These are phyloP conservation scores for Sporobolomyces phaffii DNA, from an alignment of 768 basidiomycete species.

Conservation along the genomic window DNA sequence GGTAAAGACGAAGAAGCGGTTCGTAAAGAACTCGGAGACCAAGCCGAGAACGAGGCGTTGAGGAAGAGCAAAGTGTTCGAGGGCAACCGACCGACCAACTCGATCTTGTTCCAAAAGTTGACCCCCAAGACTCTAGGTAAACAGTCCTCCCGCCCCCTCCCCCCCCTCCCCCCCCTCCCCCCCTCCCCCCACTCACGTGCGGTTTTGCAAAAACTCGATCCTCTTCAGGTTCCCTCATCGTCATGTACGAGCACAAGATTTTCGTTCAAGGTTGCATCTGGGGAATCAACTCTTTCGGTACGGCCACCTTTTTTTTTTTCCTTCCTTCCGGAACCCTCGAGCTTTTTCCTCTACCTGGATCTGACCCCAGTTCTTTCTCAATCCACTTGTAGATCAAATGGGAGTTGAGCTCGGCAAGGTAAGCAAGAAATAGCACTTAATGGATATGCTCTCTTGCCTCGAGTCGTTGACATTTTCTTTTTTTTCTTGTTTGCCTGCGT, in stretches of 20 bases:
- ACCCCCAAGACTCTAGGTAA: constrained; percentile 79
- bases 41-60: constrained; percentile 64
- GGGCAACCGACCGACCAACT: constrained; percentile 94
- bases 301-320: constrained; percentile 37
- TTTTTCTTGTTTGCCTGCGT: not conserved
- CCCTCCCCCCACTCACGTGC: not conserved
- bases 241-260: constrained; percentile 96
- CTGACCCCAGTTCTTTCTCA: not conserved
- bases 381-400: constrained; percentile 75
- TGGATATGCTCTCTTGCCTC: no score
- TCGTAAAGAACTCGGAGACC: constrained; percentile 51
- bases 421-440: no score
- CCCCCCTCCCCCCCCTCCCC: constrained; percentile 6
- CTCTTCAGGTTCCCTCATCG: constrained; percentile 64
- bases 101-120: constrained; percentile 85
- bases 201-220: not conserved
- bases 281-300: constrained; percentile 98
- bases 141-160: no score
- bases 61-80: constrained; percentile 97
- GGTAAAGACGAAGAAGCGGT: constrained; percentile 93
- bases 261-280: constrained; percentile 94
- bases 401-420: constrained; percentile 94
- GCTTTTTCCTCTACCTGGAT: no score
- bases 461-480: not conserved
- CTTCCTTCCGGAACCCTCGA: no score